Conservation (phyloP, 2,329 filamentous ascomycete genomes). For the Magnaporthales sp. region DNA sequence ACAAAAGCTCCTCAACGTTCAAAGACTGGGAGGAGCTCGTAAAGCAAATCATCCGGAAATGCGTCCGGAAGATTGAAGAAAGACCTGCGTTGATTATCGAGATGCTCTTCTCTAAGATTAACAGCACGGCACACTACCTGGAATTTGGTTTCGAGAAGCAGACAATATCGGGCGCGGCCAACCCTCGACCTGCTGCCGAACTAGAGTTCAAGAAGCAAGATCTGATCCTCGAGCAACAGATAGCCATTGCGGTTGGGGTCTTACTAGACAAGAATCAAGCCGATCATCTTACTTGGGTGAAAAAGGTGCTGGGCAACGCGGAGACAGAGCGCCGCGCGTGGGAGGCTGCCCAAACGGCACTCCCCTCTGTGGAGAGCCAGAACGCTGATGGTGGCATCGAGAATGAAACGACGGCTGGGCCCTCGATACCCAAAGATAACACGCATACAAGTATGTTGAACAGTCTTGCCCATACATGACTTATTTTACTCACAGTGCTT, state of each 20-base stretch:
- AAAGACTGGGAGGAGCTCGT: slow-evolving; percentile 89
- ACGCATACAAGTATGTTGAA: slow-evolving; percentile 44
- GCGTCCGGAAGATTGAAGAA: slow-evolving; percentile 77
- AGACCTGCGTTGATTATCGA: slow-evolving; percentile 81
- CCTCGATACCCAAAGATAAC: slow-evolving; percentile 24
- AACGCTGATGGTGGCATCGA: slow-evolving; percentile 18
- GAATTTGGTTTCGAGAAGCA: slow-evolving; percentile 88
- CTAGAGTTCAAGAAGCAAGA: slow-evolving; percentile 63
- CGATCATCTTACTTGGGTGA: slow-evolving; percentile 75
- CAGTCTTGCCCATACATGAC: not conserved
- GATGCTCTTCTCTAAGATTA: slow-evolving; percentile 90
- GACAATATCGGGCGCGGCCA: slow-evolving; percentile 44
- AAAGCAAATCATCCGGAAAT: slow-evolving; percentile 72
- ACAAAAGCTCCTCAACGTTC: slow-evolving; percentile 56
- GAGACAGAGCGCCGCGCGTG: slow-evolving; percentile 67
- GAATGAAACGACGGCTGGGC: slow-evolving; percentile 17
- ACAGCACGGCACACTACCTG: slow-evolving; percentile 73
- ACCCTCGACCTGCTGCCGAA: slow-evolving; percentile 65
- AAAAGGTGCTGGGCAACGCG: slow-evolving; percentile 58
- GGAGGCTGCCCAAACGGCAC: slow-evolving; percentile 61
- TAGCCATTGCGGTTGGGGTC: slow-evolving; percentile 71
- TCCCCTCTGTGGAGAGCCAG: slow-evolving; percentile 33
- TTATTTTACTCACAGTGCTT: not conserved
- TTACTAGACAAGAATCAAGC: slow-evolving; percentile 72
- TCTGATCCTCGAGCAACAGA: slow-evolving; percentile 51